phyloP scores from a whole-genome alignment of 129 eudicot genomes.

The Calendula officinalis region DNA sequence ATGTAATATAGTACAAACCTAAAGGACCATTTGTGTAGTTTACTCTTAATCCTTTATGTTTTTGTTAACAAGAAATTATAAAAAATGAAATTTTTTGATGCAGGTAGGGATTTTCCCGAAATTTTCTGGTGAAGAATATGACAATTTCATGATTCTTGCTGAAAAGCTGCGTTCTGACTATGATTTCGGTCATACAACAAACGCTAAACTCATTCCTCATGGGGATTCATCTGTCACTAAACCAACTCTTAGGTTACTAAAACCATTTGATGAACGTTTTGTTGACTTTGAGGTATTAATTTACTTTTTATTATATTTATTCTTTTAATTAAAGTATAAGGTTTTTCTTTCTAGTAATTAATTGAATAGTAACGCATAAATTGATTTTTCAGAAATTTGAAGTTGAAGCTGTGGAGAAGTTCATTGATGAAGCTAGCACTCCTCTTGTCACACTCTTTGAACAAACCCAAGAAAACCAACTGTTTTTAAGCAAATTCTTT shows the following conservation, averaged over 20 bases:
- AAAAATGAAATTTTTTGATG: not conserved
- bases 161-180: conserved; percentile 71
- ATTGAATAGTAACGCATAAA: not conserved
- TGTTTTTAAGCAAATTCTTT: conserved; percentile 48
- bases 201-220: conserved; percentile 56
- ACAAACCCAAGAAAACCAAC: conserved; percentile 43
- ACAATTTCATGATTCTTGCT: conserved; percentile 55
- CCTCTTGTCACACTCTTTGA: conserved; percentile 56
- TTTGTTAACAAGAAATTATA: not conserved
- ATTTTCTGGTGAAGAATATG: conserved; percentile 65
- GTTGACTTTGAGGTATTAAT: conserved; percentile 63
- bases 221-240: conserved; percentile 55
- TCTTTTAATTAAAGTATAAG: not conserved
- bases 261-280: conserved; percentile 84
- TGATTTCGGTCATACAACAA: conserved; percentile 67
- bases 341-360: not conserved
- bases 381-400: conserved; percentile 45
- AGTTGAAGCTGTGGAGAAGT: conserved; percentile 68
- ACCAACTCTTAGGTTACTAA: conserved; percentile 69
- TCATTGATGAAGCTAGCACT: conserved; percentile 47
- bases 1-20: too few species aligned
- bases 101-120: conserved; percentile 72
- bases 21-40: too few species aligned
- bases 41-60: too few species aligned
- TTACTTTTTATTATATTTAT: not conserved